Percentiles rank a stretch among this genome's conserved stretches.
phyloP scores from a whole-genome alignment of 768 basidiomycete genomes.

The Auriscalpium orientale region DNA sequence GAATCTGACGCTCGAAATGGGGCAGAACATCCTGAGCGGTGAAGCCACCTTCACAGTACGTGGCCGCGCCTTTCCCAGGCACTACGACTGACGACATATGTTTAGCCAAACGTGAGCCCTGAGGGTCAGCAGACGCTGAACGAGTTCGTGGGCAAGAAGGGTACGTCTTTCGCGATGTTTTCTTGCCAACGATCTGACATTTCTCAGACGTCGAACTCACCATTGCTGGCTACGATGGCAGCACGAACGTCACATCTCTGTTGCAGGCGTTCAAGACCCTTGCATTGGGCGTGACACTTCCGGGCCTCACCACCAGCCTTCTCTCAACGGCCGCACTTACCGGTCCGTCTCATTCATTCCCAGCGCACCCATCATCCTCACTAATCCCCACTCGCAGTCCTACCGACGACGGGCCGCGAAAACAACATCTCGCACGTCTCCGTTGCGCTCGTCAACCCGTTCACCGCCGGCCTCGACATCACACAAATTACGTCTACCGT shows the following conservation, averaged over 20 bases:
- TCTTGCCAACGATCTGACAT: background rate
- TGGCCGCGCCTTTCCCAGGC: background rate
- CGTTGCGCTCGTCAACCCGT: conserved; percentile 59
- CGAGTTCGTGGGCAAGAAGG: conserved; percentile 58
- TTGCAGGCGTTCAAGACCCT: conserved; percentile 54
- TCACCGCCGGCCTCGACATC: conserved; percentile 51
- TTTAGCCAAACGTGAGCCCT: conserved; percentile 51
- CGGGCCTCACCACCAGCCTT: conserved; percentile 51
- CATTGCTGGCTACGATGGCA: conserved; percentile 52
- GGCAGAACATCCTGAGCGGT: conserved; percentile 44
- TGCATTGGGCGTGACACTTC: conserved; percentile 46
- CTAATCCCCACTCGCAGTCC: conserved; percentile 30
- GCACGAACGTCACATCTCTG: conserved; percentile 53
- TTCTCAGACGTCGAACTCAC: conserved; percentile 44
- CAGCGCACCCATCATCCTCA: background rate
- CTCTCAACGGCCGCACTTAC: conserved; percentile 48
- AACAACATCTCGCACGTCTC: conserved; percentile 62
- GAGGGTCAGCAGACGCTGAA: conserved; percentile 56
- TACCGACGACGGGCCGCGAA: conserved; percentile 52
- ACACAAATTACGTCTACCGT: conserved; percentile 55
- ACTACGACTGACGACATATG: conserved; percentile 4
- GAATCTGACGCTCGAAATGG: conserved; percentile 48
- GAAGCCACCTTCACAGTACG: conserved; percentile 15
- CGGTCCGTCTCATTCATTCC: conserved; percentile 26
- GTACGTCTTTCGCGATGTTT: conserved; percentile 21